Evolutionary conservation across 2,329 filamentous ascomycete genomes (phyloP), one percentile per base, ranked within the genome.

Genomic region (Aspergillus brunneoviolaceus): DNA sequence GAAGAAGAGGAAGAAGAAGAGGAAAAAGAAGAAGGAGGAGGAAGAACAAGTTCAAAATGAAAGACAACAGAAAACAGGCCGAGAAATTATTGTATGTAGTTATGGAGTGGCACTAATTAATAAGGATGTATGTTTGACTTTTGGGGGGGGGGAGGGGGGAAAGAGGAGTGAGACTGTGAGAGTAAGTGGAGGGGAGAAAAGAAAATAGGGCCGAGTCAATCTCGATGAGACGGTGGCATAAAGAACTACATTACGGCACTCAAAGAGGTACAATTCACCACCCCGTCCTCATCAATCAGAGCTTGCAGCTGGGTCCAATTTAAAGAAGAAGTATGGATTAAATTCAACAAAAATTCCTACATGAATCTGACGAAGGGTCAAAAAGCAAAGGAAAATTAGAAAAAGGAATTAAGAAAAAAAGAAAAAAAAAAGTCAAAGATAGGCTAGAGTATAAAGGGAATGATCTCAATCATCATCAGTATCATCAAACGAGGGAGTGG

Each of bases 11-110:
- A 47, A 27, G 27, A 60, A 55, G 63, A 56, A 51, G 57, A 55
- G 56, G 54, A 61, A 63, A 60, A 77, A 82, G 81, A 42, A 29
- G 27, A 55, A 60, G 51, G 59, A 55, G 59, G 56, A 60, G 52
- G 58, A 65, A 61, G 57, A 60, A 65, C 57, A 55, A 63, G 57
- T n/a, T 33, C 59, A 50, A 42, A 53, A 49, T 50, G 25, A 47
- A 53, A 49, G 49, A 55, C 47, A 62, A 67, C 57, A 56, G 61
- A 50, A 45, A 56, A 14, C 29, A 61, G 56, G 52, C 48, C 35
- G 23, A 55, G 51, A 52, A 54, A 53, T 52, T 55, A 39, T 54
- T 58, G 59, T 58, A 57, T 51, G 49, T 19, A 29, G 27, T 29
- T 29, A 57, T 51, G 25, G 35, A 29, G 51, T 35, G n/a, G 31